These are phyloP conservation scores for Penicillium sumatraense DNA, from an alignment of 2,329 filamentous ascomycete genomes.

Conservation along the genomic window DNA sequence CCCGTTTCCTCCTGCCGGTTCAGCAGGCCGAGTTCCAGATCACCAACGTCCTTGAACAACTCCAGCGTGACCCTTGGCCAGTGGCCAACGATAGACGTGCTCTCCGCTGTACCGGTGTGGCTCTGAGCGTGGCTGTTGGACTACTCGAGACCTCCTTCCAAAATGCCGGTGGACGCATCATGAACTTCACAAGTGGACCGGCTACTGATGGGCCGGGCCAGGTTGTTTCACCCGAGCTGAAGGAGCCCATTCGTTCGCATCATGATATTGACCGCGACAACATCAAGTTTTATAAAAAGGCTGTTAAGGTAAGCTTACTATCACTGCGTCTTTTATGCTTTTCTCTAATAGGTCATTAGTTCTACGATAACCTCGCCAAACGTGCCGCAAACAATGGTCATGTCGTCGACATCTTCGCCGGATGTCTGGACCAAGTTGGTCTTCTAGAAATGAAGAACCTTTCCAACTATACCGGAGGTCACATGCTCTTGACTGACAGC, in stretches of 20 bases:
- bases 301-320: slow-evolving; percentile 71
- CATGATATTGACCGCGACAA: slow-evolving; percentile 99
- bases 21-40: slow-evolving; percentile 97
- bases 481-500: slow-evolving; percentile 98
- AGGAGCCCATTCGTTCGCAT: slow-evolving; percentile 95
- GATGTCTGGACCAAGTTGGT: slow-evolving; percentile 95
- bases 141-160: slow-evolving; percentile 93
- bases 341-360: slow-evolving; percentile 56
- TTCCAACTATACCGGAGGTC: slow-evolving; percentile 92
- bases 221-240: slow-evolving; percentile 93
- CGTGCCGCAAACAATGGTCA: slow-evolving; percentile 95
- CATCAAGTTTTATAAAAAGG: slow-evolving; percentile 99
- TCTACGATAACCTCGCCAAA: slow-evolving; percentile 94
- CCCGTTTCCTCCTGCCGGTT: slow-evolving; percentile 90
- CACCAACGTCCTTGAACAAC: slow-evolving; percentile 90
- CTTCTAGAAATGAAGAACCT: slow-evolving; percentile 97
- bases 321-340: slow-evolving; percentile 1
- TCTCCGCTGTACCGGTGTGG: slow-evolving; percentile 90
- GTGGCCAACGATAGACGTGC: slow-evolving; percentile 91
- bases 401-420: slow-evolving; percentile 96
- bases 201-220: slow-evolving; percentile 96
- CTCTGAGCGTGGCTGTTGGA: slow-evolving; percentile 92
- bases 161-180: slow-evolving; percentile 91
- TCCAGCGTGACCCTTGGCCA: slow-evolving; percentile 97
- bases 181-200: slow-evolving; percentile 94